Conservation (phyloP, 768 basidiomycete genomes). For the Phylloporus sp. region DNA sequence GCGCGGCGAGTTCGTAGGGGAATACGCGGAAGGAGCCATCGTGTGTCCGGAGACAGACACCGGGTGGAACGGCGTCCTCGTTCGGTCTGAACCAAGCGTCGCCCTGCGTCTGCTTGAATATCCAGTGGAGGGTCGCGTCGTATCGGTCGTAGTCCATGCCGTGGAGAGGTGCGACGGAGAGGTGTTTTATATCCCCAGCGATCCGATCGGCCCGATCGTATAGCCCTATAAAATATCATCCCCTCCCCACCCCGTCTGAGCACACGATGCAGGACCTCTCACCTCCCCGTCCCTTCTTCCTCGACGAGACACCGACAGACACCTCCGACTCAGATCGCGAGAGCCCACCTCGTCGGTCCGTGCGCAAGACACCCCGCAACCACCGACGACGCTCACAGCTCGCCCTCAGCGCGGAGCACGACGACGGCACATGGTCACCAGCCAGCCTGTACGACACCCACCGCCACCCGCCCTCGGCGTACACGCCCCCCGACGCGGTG, state of each 20-base stretch:
- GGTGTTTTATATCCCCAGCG: neutral
- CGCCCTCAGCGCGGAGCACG: conserved; percentile 16
- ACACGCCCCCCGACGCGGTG: conserved; percentile 39
- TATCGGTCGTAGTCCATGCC: conserved; percentile 35
- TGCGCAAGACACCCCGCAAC: conserved; percentile 19
- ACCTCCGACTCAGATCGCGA: conserved; percentile 30
- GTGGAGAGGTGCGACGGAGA: conserved; percentile 2
- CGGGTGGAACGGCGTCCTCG: conserved; percentile 43
- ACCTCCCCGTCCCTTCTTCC: conserved; percentile 38
- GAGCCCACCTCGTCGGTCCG: conserved; percentile 10
- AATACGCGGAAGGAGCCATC: conserved; percentile 50
- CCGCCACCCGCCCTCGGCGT: conserved; percentile 40
- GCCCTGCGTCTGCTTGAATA: conserved; percentile 36
- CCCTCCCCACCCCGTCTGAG: no score
- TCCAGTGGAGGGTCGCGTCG: conserved; percentile 28
- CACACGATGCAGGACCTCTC: conserved; percentile 9
- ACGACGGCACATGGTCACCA: conserved; percentile 18
- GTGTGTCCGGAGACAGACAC: conserved; percentile 48
- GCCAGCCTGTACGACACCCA: conserved; percentile 10
- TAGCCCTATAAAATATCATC: no score
- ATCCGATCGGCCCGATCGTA: conserved; percentile 16
- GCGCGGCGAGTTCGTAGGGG: conserved; percentile 49
- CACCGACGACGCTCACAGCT: conserved; percentile 26
- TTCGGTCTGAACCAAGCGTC: conserved; percentile 54
- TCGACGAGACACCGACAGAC: conserved; percentile 22